Percentiles rank a stretch among this genome's conserved stretches.
These are phyloP conservation scores for Sparassis latifolia DNA, from an alignment of 1,284 basidiomycete genomes.

Conservation along the genomic window DNA sequence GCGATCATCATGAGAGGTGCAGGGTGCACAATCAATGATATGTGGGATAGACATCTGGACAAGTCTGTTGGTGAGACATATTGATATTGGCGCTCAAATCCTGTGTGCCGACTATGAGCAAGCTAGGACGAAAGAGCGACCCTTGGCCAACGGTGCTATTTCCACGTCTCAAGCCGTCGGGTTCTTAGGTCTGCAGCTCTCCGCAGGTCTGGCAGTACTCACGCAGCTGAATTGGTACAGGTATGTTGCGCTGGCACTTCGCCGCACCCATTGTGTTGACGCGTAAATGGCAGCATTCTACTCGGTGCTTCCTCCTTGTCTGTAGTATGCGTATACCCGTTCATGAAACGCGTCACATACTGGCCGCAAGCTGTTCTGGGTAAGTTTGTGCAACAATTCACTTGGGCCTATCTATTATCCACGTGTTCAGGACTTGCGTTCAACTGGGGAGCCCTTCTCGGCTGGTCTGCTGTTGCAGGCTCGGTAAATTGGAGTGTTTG, in stretches of 20 bases:
- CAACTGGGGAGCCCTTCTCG: slow-evolving; percentile 96
- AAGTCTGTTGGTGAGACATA: slow-evolving; percentile 77
- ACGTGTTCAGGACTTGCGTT: slow-evolving; percentile 74
- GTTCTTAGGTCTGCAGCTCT: slow-evolving; percentile 83
- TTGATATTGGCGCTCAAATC: background rate
- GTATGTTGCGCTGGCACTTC: slow-evolving; percentile 35
- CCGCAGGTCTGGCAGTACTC: slow-evolving; percentile 82
- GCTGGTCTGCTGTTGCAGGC: slow-evolving; percentile 92
- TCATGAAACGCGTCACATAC: slow-evolving; percentile 97
- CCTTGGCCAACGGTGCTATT: slow-evolving; percentile 81
- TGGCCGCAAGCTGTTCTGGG: slow-evolving; percentile 96
- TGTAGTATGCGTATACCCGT: slow-evolving; percentile 85
- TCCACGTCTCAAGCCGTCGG: slow-evolving; percentile 70
- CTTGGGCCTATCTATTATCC: background rate
- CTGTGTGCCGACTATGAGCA: slow-evolving; percentile 34
- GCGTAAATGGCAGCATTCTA: slow-evolving; percentile 55
- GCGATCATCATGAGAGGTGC: slow-evolving; percentile 96
- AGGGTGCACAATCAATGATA: slow-evolving; percentile 98
- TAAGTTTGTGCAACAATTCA: slow-evolving; percentile 22
- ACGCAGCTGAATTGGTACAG: slow-evolving; percentile 94
- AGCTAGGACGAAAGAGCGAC: slow-evolving; percentile 62
- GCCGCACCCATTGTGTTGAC: background rate
- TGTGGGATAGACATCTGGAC: slow-evolving; percentile 96
- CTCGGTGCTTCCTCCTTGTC: slow-evolving; percentile 89
- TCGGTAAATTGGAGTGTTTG: slow-evolving; percentile 79